A percentile compares a stretch with the other conserved stretches of the same genome.
These are phyloP conservation scores for Pachysandra terminalis DNA, from an alignment of 164 flowering plant genomes.

Conservation along the genomic window DNA sequence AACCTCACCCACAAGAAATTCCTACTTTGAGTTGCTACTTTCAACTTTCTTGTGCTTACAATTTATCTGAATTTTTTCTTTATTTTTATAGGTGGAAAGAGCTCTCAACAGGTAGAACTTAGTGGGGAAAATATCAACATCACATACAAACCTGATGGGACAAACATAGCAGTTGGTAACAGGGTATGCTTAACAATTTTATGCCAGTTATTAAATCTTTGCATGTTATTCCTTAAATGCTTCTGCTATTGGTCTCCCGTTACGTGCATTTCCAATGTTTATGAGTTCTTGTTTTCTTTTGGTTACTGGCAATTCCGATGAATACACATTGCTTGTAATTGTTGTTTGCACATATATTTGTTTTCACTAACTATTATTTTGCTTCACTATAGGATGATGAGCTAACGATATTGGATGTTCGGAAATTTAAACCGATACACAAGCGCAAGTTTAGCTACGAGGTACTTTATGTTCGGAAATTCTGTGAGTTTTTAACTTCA, in stretches of 20 bases:
- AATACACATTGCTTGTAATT: too few relatives aligned
- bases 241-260: neutral
- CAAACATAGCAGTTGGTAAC: constrained; percentile 93
- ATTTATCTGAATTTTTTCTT: neutral
- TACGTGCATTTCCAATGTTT: neutral
- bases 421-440: constrained; percentile 86
- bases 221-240: neutral
- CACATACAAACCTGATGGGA: constrained; percentile 91
- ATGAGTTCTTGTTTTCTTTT: neutral
- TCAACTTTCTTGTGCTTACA: neutral
- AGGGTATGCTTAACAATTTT: constrained; percentile 40
- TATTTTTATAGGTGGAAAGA: constrained; percentile 73
- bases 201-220: neutral
- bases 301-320: too few relatives aligned
- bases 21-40: neutral
- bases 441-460: constrained; percentile 89
- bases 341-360: too few relatives aligned
- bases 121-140: constrained; percentile 97
- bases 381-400: constrained; percentile 78
- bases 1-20: too few relatives aligned
- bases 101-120: constrained; percentile 81
- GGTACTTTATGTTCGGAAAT: constrained; percentile 38
- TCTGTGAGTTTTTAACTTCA: neutral
- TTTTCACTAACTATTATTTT: neutral
- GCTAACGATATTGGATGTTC: constrained; percentile 90